These are phyloP conservation scores for Mycena latifolia DNA, from an alignment of 768 basidiomycete species.

Conservation along the genomic window DNA sequence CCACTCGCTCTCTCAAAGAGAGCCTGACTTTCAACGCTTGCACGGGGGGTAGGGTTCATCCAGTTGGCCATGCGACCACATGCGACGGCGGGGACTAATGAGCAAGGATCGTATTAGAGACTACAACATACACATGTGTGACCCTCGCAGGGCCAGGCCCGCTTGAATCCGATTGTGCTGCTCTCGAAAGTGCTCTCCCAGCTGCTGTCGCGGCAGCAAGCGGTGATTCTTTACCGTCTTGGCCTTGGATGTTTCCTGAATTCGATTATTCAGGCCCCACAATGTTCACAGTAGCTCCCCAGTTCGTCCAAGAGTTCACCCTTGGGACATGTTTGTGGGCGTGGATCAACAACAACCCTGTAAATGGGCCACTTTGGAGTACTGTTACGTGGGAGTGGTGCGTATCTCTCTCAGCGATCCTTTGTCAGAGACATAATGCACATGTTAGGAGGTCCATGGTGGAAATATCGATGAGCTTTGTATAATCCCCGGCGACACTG, in stretches of 20 bases:
- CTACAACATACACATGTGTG: conserved; percentile 7
- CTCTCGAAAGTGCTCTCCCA: conserved; percentile 4
- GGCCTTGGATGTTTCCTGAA: background rate
- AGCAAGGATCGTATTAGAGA: background rate
- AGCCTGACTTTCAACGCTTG: conserved; percentile 1
- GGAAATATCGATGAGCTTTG: background rate
- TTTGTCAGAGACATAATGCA: conserved; percentile 1
- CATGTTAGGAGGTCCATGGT: background rate
- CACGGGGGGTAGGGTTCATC: background rate
- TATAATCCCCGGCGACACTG: conserved; percentile 4
- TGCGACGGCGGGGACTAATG: background rate
- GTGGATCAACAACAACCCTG: conserved; percentile 28
- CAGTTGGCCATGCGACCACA: background rate
- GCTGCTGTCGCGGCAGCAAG: background rate
- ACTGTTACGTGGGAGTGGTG: conserved; percentile 7
- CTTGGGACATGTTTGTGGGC: conserved; percentile 26
- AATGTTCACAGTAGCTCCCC: conserved; percentile 17
- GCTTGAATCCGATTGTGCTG: conserved; percentile 5
- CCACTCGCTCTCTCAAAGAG: conserved; percentile 3
- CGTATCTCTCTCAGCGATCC: background rate
- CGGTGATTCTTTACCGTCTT: background rate
- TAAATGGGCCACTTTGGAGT: conserved; percentile 11
- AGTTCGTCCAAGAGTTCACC: conserved; percentile 24
- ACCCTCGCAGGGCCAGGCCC: background rate
- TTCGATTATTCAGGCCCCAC: background rate